These are phyloP conservation scores for Lactifluus subvellereus DNA, from an alignment of 768 basidiomycete species.

Conservation along the genomic window DNA sequence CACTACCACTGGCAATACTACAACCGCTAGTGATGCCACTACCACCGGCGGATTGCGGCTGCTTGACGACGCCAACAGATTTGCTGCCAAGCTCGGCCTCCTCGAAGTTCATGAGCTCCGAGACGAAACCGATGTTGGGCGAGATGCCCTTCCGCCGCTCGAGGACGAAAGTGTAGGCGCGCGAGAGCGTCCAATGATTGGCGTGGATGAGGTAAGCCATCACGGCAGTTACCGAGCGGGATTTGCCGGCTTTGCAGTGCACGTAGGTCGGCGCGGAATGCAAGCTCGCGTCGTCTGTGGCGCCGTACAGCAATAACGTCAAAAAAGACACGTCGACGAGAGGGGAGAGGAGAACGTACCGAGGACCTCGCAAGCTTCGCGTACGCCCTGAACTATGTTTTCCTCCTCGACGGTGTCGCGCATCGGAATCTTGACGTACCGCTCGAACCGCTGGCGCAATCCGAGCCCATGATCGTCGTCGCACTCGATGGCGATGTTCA, in stretches of 20 bases:
- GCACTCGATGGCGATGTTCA: conserved; percentile 91
- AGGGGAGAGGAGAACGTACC: conserved; percentile 47
- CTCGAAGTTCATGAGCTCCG: conserved; percentile 95
- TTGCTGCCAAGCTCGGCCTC: conserved; percentile 82
- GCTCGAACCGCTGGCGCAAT: conserved; percentile 67
- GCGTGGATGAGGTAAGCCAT: conserved; percentile 97
- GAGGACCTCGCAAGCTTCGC: conserved; percentile 79
- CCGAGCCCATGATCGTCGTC: conserved; percentile 74
- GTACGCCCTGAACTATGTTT: conserved; percentile 72
- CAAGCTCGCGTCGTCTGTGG: conserved; percentile 80
- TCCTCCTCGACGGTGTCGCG: conserved; percentile 94
- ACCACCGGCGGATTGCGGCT: conserved; percentile 31
- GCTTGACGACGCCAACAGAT: conserved; percentile 58
- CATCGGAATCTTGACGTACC: conserved; percentile 86
- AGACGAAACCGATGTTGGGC: conserved; percentile 96
- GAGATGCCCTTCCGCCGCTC: conserved; percentile 92
- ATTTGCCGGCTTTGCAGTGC: conserved; percentile 95
- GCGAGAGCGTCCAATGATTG: conserved; percentile 92
- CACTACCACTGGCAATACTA: conserved; percentile 24
- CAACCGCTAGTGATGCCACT: conserved; percentile 15
- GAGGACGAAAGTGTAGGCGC: conserved; percentile 86
- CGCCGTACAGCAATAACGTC: neutral
- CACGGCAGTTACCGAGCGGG: conserved; percentile 91
- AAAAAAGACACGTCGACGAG: neutral
- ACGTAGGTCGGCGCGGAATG: conserved; percentile 89